These are phyloP conservation scores for Solanum rostratum DNA, from an alignment of 257 asterid species.

Conservation along the genomic window DNA sequence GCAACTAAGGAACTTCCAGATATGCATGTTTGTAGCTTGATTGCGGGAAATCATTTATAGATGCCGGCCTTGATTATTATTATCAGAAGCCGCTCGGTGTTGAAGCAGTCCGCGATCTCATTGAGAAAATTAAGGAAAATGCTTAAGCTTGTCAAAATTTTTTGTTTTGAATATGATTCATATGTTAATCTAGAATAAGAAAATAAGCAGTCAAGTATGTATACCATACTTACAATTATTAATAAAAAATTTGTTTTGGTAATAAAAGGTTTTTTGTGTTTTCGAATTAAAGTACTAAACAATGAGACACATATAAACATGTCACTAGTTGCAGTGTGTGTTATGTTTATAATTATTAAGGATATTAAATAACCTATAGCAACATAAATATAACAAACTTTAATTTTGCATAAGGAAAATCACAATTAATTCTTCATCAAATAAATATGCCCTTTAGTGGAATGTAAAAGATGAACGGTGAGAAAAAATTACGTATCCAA, in stretches of 20 bases:
- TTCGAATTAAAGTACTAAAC: not conserved
- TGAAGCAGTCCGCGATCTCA: not conserved
- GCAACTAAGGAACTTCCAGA: constrained; percentile 25
- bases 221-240: not conserved
- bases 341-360: not conserved
- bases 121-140: not conserved
- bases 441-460: not conserved
- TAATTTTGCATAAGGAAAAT: not conserved
- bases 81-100: constrained; percentile 21
- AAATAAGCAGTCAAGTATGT: not conserved
- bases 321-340: not conserved
- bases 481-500: too few species aligned
- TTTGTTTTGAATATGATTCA: not conserved
- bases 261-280: not conserved
- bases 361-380: not conserved
- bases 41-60: constrained; percentile 31
- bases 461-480: not conserved
- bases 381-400: not conserved
- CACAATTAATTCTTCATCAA: not conserved
- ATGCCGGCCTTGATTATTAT: constrained; percentile 33
- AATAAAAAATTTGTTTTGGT: not conserved
- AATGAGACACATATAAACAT: not conserved
- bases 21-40: constrained; percentile 37
- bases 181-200: not conserved
- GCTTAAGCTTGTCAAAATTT: not conserved